Evolutionary conservation across 164 flowering plant species (phyloP).

Genomic region (Echeveria elegans): DNA sequence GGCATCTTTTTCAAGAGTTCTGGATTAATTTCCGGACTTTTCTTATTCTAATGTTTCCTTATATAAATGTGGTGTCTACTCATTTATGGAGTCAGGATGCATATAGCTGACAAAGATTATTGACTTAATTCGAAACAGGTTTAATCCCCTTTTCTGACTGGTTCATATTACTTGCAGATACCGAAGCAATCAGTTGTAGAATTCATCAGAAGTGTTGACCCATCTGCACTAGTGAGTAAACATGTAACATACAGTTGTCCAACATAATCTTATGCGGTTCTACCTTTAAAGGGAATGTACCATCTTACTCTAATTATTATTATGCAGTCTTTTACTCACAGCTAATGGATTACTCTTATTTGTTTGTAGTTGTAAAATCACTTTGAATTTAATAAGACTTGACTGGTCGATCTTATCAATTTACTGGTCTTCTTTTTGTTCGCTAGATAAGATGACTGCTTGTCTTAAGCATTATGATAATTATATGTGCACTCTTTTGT

Average conservation of each 20-base stretch:
- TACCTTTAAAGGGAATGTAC: neutral
- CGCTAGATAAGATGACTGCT: too few relatives aligned
- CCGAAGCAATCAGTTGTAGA: slow-evolving; percentile 55
- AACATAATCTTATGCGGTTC: neutral
- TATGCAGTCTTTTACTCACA: too few relatives aligned
- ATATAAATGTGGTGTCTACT: neutral
- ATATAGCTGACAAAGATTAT: neutral
- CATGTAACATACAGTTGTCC: neutral
- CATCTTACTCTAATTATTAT: too few relatives aligned
- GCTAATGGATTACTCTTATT: too few relatives aligned
- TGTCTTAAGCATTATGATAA: neutral
- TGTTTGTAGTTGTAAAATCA: too few relatives aligned
- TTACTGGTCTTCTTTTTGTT: too few relatives aligned
- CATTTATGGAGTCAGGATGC: neutral
- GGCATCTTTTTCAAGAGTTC: neutral
- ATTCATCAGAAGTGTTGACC: slow-evolving; percentile 61
- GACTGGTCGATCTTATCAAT: too few relatives aligned
- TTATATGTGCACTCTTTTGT: neutral
- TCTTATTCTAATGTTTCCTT: neutral
- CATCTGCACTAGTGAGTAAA: slow-evolving; percentile 62
- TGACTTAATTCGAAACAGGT: neutral
- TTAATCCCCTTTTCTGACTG: neutral
- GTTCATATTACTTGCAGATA: slow-evolving; percentile 35
- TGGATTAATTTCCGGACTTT: neutral
- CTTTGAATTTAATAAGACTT: too few relatives aligned